Conservation (phyloP, 2,329 filamentous ascomycete genomes). For the Stagonosporopsis rhizophila region DNA sequence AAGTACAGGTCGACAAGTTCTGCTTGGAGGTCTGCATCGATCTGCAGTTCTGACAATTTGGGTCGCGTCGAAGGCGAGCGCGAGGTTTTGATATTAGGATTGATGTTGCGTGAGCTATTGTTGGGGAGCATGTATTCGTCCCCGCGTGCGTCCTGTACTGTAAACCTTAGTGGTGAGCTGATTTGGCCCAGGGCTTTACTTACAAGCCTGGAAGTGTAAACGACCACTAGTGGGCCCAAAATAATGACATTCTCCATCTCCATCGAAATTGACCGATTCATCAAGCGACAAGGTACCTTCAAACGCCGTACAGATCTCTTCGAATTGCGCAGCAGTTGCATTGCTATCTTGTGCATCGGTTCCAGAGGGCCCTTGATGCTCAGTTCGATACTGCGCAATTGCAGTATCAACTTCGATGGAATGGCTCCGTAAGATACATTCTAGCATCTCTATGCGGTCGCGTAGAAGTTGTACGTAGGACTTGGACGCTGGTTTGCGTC, state of each 20-base stretch:
- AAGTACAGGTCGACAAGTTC: constrained; percentile 49
- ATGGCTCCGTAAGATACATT: constrained; percentile 37
- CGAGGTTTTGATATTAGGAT: not conserved
- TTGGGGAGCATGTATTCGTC: not conserved
- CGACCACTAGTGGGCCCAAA: constrained; percentile 50
- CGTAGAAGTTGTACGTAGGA: constrained; percentile 47
- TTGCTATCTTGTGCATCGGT: not conserved
- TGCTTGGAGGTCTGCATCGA: constrained; percentile 31
- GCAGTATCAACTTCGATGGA: constrained; percentile 42
- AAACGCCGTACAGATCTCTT: constrained; percentile 26
- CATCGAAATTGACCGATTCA: constrained; percentile 48
- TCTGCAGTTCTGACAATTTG: not conserved
- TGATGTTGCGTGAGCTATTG: not conserved
- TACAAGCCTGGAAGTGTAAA: constrained; percentile 37
- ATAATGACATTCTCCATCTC: constrained; percentile 46
- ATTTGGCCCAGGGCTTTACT: not conserved
- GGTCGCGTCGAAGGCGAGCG: not conserved
- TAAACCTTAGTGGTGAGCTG: not conserved
- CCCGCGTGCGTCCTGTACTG: not conserved
- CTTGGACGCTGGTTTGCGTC: constrained; percentile 46
- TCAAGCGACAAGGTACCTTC: constrained; percentile 44
- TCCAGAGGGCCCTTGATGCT: not conserved
- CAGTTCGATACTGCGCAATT: constrained; percentile 17
- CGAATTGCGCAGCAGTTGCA: not conserved
- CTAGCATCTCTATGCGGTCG: constrained; percentile 42